These are phyloP conservation scores for Metarhizium brunneum DNA, from an alignment of 2,329 filamentous ascomycete genomes.

Conservation along the genomic window DNA sequence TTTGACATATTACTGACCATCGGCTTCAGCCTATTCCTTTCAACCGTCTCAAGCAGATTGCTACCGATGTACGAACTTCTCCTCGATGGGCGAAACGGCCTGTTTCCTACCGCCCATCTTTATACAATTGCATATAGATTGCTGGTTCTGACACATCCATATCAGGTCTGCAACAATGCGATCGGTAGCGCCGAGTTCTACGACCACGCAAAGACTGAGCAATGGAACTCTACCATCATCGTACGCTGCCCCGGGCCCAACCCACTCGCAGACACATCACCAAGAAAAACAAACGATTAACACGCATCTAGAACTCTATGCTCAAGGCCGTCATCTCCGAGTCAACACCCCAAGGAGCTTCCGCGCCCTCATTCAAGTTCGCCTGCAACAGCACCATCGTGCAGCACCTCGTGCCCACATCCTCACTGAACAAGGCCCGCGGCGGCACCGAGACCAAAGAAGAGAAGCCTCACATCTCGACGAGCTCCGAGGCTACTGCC, in stretches of 20 bases:
- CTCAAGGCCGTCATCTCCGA: constrained; percentile 71
- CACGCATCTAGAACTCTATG: constrained; percentile 55
- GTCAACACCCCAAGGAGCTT: constrained; percentile 47
- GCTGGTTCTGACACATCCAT: constrained; percentile 1
- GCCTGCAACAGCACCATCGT: constrained; percentile 98
- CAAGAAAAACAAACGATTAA: constrained; percentile 7
- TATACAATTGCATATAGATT: neutral
- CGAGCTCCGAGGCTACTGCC: constrained; percentile 43
- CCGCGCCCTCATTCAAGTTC: constrained; percentile 72
- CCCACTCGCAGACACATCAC: constrained; percentile 1
- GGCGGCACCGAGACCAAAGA: constrained; percentile 36
- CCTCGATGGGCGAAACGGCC: neutral
- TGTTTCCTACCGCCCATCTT: neutral
- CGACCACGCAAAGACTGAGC: constrained; percentile 73
- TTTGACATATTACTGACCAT: neutral
- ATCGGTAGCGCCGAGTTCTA: constrained; percentile 70
- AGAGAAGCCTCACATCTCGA: constrained; percentile 45
- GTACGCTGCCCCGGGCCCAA: constrained; percentile 41
- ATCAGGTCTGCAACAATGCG: constrained; percentile 71
- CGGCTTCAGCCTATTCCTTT: constrained; percentile 59
- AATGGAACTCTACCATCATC: constrained; percentile 91
- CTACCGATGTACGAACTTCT: constrained; percentile 58
- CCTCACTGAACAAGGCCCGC: constrained; percentile 51
- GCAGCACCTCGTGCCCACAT: constrained; percentile 72
- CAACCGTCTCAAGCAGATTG: constrained; percentile 75